Conservation (phyloP, 768 basidiomycete species). For the Cantharellus cinnabarinus region DNA sequence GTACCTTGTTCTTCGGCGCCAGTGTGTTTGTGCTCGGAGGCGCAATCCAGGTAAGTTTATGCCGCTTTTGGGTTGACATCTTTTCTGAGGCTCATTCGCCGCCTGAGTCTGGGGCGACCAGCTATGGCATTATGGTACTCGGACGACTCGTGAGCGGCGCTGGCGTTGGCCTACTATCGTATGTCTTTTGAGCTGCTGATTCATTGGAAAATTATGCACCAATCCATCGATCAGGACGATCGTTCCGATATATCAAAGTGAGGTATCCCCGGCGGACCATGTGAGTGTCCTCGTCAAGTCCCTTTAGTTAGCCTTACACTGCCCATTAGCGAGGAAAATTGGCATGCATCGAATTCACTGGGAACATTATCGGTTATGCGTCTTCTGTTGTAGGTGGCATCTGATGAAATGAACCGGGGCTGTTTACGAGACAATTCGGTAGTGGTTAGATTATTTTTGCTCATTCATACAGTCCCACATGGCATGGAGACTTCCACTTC, state of each 20-base stretch:
- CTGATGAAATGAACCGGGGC: neutral
- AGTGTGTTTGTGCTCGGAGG: slow-evolving; percentile 74
- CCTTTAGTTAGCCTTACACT: slow-evolving; percentile 1
- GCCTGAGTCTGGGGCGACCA: slow-evolving; percentile 38
- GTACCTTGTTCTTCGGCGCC: slow-evolving; percentile 69
- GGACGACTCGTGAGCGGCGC: slow-evolving; percentile 72
- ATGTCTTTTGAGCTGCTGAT: slow-evolving; percentile 15
- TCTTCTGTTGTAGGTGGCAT: slow-evolving; percentile 52
- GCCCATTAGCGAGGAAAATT: slow-evolving; percentile 54
- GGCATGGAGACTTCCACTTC: slow-evolving; percentile 83
- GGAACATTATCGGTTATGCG: slow-evolving; percentile 80
- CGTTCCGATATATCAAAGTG: slow-evolving; percentile 86
- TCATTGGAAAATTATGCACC: neutral
- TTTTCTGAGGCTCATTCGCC: too few species aligned
- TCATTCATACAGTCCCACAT: slow-evolving; percentile 70
- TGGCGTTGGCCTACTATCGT: slow-evolving; percentile 81
- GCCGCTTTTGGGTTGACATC: too few species aligned
- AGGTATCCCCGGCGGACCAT: slow-evolving; percentile 84
- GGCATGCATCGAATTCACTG: slow-evolving; percentile 90
- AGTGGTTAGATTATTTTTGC: slow-evolving; percentile 92
- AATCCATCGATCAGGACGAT: slow-evolving; percentile 42
- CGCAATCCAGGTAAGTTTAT: slow-evolving; percentile 32
- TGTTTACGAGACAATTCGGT: neutral
- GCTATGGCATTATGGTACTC: slow-evolving; percentile 62
- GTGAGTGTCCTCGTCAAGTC: slow-evolving; percentile 21